Evolutionary conservation across 1,284 basidiomycete species (phyloP), one percentile per base, ranked within the genome.

Genomic region (Phlebopus sp.): DNA sequence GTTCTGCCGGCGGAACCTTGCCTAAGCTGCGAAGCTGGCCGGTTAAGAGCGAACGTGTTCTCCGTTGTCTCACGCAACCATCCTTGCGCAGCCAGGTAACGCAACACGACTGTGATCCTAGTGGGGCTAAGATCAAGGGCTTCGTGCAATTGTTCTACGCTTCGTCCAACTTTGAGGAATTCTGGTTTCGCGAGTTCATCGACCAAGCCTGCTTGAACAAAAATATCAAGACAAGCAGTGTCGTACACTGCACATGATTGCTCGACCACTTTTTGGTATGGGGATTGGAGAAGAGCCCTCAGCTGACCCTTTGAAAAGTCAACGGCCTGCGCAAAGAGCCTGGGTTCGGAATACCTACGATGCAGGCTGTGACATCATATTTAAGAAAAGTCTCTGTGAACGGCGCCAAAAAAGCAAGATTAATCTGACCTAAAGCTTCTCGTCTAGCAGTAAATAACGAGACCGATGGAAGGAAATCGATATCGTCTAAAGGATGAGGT

Each of bases 401-500:
- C 2, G 32, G n/a, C 14, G 5, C 17, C 6, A 35, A 9, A 2
- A 35, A 7, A n/a, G n/a, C 14, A 11, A 35, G 17, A 35, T 5
- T 25, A 4, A 11, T 29, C 46, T 32, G n/a, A 56, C 59, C 58
- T 29, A 60, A 27, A 13, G 54, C 54, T 36, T 55, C 42, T 3
- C 55, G 45, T 5, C 55, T 47, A 9, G 61, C 59, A 42, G 56
- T 51, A 23, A 56, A 63, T n/a, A 60, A 42, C 15, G 41, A 34
- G 5, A 51, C 48, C 7, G 54, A 47, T 25, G 56, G 50, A 4
- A 56, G 42, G 32, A 51, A 44, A 15, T 44, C 42, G 14, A 48
- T 42, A 35, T 61, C 48, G 30, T 63, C 61, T 19, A 62, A 49
- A 1, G 61, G 61, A 44, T 63, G 61, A 10, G 49, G 52, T n/a